Evolutionary conservation across 2,329 filamentous ascomycete species (phyloP), one percentile per base, ranked within the genome.

Genomic region (Penicillium sp.): DNA sequence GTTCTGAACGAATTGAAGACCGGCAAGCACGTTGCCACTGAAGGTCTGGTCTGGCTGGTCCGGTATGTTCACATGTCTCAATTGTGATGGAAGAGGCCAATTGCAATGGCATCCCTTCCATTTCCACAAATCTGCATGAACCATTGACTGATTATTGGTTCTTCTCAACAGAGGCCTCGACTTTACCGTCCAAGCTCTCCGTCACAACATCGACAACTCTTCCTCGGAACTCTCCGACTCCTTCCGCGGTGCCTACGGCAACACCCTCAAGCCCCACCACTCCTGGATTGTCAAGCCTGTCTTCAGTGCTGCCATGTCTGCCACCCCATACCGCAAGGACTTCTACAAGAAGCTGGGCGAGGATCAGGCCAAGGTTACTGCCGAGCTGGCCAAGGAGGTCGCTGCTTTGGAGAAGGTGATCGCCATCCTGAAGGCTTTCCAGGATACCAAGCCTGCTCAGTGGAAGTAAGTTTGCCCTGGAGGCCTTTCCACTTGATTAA

Each of bases 261-360:
- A 81, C 68, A 97, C 93, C 49, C 89, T 99, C 69, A 96, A 96
- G 81, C 90, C 89, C 27, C 87, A 96, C 81, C 94, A 99, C 82
- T 86, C 83, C 72, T 92, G 96, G 77, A 69, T 97, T 62, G 81
- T 97, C 69, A 96, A 96, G 83, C 91, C 91, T 60, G 83, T 97
- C 73, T 97, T 97, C 84, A 89, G 84, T 68, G 89, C 92, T 61
- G 93, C 93, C 74, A 96, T 99, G 92, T 85, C 86, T 67, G 93
- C 92, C 19, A 93, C 90, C 66, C 94, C 94, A 1, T 96, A 97
- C 83, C 86, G 93, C 67, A 91, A 90, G 75, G 90, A 93, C 77
- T 97, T 99, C 74, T 97, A 97, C 75, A 78, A 78, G 64, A 96
- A 97, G 84, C 82, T 99, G 43, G 92, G 64, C 31, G 60, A 68